Evolutionary conservation across 176 grass and related monocot species (phyloP).

Genomic region (Olyra latifolia): DNA sequence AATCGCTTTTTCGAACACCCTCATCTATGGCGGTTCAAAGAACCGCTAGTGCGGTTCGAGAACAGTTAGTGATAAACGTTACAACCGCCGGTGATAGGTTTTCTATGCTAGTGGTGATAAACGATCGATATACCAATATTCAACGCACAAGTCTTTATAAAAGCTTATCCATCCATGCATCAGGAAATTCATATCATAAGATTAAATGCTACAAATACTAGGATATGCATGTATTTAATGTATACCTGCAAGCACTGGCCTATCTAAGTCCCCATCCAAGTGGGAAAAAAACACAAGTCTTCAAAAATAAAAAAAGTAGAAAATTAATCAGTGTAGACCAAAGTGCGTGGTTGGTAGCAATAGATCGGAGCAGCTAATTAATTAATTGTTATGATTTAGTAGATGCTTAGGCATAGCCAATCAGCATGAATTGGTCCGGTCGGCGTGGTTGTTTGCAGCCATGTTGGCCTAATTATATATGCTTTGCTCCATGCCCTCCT

Average conservation of each 20-base stretch:
- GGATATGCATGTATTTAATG: not conserved
- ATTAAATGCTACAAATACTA: not conserved
- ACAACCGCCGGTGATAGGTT: too few species aligned
- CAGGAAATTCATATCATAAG: not conserved
- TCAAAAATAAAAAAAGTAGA: not conserved
- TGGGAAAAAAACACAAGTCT: not conserved
- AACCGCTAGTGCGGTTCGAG: too few species aligned
- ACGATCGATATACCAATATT: not conserved
- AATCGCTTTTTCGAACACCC: too few species aligned
- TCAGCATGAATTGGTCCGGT: slow-evolving; percentile 20
- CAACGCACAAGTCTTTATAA: not conserved
- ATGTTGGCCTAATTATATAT: slow-evolving; percentile 29
- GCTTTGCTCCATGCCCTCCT: not conserved
- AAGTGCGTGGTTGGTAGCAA: not conserved
- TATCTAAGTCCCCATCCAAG: not conserved
- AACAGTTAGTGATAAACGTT: too few species aligned
- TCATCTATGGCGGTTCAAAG: too few species aligned
- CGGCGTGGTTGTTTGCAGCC: not conserved
- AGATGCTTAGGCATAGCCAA: not conserved
- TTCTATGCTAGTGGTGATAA: too few species aligned
- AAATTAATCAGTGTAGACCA: not conserved
- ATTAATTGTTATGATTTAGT: not conserved
- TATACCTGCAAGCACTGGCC: not conserved
- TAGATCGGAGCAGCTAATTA: not conserved
- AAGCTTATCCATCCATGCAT: not conserved